Evolutionary conservation across 352 stramenopile genomes (phyloP), one percentile per base, ranked within the genome.

Genomic region (Plasmopara viticola): DNA sequence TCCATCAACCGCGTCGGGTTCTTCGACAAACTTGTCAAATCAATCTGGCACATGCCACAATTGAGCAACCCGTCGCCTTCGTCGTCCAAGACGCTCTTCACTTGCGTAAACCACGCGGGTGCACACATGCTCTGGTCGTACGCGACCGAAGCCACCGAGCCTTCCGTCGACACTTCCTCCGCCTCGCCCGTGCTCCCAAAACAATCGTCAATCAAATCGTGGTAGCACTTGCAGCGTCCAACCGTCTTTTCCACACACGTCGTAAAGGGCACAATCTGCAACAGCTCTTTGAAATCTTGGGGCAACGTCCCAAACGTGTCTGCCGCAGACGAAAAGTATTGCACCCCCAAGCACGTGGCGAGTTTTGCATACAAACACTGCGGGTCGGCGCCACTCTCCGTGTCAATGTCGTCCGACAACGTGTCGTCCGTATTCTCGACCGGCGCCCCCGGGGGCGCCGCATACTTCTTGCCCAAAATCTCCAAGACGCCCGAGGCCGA

Each of bases 351-450:
- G 31, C 81, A 92, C 0, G 70, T 84, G 4, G 78, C 74, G 12
- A 92, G 63, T 50, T 85, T 92, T 2, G 79, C 64, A 6, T 75
- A 66, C 46, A 85, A 51, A 53, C 81, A 92, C n/a, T 66, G 82
- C 58, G 39, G 75, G 64, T 46, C 60, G 2, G 61, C 55, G 9
- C 42, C 57, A 37, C 50, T 71, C 8, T 46, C 31, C 18, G 64
- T 66, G 44, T 54, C 30, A 33, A 72, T 56, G 1, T 62, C 44
- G 6, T 54, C 52, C 2, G 61, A 66, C 9, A 69, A 53, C 28
- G 62, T 65, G 35, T 72, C 64, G 13, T 72, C 59, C 15, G 40
- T 51, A 34, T 66, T 70, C 18, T 65, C 25, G 5, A 72, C 49
- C 4, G 52, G 60, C 9, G 45, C 52, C 9, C 65, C 64, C 6